phyloP scores from a whole-genome alignment of 2,329 filamentous ascomycete species.

The Colletotrichum tabaci region DNA sequence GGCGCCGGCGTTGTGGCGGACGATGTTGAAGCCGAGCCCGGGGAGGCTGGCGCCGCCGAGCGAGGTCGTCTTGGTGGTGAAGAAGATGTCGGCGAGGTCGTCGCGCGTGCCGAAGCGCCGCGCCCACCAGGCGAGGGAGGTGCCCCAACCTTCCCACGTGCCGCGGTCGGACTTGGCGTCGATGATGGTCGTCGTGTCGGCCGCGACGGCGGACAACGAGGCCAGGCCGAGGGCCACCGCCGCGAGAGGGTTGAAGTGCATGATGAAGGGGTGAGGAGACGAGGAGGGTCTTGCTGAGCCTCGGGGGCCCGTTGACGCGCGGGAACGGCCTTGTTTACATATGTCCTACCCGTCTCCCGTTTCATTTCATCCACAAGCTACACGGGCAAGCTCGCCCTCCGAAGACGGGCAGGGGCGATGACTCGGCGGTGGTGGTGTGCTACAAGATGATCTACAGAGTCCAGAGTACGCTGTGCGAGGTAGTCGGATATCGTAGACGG shows the following conservation, averaged over 20 bases:
- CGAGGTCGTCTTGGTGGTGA: conserved; percentile 51
- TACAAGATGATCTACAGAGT: no score
- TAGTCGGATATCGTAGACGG: conserved; percentile 8
- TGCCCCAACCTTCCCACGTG: conserved; percentile 61
- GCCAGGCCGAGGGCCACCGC: conserved; percentile 26
- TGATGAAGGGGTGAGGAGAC: background rate
- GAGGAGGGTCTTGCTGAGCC: background rate
- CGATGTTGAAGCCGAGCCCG: conserved; percentile 59
- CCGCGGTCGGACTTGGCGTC: conserved; percentile 52
- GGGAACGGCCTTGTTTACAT: background rate
- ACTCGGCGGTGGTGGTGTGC: conserved; percentile 14
- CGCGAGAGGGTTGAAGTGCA: conserved; percentile 26
- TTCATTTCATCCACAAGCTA: no score
- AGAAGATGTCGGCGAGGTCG: conserved; percentile 59
- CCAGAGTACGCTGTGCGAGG: background rate
- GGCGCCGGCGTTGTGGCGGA: conserved; percentile 60
- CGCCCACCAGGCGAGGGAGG: conserved; percentile 61
- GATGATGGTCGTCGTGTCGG: conserved; percentile 30
- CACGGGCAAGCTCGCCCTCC: no score
- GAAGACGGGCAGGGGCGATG: conserved; percentile 23
- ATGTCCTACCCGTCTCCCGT: background rate
- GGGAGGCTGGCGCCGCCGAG: conserved; percentile 52
- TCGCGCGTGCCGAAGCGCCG: conserved; percentile 56
- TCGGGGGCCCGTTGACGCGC: background rate
- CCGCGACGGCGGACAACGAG: background rate